These are phyloP conservation scores for Tuctoria greenei DNA, from an alignment of 176 grass and related monocot genomes.

Conservation along the genomic window DNA sequence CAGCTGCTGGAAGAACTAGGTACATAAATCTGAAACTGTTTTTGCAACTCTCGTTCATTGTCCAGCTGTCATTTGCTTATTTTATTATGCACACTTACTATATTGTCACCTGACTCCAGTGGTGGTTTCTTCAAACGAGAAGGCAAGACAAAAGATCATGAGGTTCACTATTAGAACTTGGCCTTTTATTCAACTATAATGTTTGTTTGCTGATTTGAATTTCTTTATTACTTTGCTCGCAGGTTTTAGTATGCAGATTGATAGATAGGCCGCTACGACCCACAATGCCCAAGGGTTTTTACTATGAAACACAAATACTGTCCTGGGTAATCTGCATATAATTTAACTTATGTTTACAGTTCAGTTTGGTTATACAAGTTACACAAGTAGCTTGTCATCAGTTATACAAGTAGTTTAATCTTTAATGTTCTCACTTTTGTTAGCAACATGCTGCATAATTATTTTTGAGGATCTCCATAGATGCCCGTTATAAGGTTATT, in stretches of 20 bases:
- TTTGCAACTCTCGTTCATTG: neutral
- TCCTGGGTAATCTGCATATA: conserved; percentile 71
- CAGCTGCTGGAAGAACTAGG: conserved; percentile 97
- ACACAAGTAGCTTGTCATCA: neutral
- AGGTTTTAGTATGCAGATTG: conserved; percentile 92
- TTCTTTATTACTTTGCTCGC: conserved; percentile 21
- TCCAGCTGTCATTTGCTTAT: conserved; percentile 19
- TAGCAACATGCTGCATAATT: neutral
- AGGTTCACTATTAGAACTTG: conserved; percentile 56
- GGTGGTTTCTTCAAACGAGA: conserved; percentile 98
- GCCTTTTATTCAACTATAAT: conserved; percentile 18
- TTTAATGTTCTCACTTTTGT: neutral
- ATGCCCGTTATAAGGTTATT: neutral
- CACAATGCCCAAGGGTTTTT: conserved; percentile 99
- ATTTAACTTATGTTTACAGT: conserved; percentile 19
- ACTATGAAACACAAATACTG: conserved; percentile 91
- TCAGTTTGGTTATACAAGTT: neutral
- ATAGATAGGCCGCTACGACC: conserved; percentile 94
- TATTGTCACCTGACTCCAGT: conserved; percentile 49
- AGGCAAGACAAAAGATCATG: conserved; percentile 96
- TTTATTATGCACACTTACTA: conserved; percentile 40
- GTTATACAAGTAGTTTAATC: neutral
- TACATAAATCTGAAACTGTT: conserved; percentile 36
- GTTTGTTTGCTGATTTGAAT: conserved; percentile 27
- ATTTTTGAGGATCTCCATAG: neutral